Evolutionary conservation across 441 rosid genomes (phyloP), one percentile per base, ranked within the genome.

Genomic region (Cnidoscolus chayamansa): DNA sequence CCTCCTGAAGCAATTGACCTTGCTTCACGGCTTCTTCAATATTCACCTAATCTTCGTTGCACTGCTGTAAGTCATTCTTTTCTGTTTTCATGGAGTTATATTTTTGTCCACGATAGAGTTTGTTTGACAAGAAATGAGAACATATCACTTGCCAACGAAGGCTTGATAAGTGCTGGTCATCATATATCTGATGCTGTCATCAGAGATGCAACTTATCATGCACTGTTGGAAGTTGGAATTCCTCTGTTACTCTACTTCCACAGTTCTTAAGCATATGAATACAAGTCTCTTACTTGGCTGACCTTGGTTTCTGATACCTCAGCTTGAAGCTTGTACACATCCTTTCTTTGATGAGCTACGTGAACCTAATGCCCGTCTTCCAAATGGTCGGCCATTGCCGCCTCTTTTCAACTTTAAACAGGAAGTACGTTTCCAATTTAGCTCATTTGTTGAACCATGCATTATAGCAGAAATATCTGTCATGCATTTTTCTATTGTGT

Each of bases 261-360:
- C 30, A 55, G 10, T 55, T 55, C 1, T 55, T 55, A 19, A 17
- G 30, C 8, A 55, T 55, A 55, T 55, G 59, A 4, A 55, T 55
- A 12, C n/a, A 19, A 55, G 59, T 19, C 19, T 55, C 1, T 55
- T 31, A 5, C 59, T 7, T 55, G 30, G 30, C 16, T 55, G 30
- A 55, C 30, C 31, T 55, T 0, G 1, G 31, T 17, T 17, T 49
- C 19, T 17, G 30, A n/a, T 20, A 55, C 56, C n/a, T n/a, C 68
- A 65, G 68, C 68, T 65, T 12, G 68, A 65, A 65, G 68, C 68
- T 19, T 65, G 68, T 47, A 17, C 55, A 65, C 68, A 65, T 65
- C 37, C 68, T 65, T 65, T 65, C 68, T 65, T 47, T 47, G 68
- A 65, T 20, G 68, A 65, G 55, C 68, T 65, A 43, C 54, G 68